Evolutionary conservation across 768 basidiomycete genomes (phyloP).

Genomic region (Sutorius australiensis): DNA sequence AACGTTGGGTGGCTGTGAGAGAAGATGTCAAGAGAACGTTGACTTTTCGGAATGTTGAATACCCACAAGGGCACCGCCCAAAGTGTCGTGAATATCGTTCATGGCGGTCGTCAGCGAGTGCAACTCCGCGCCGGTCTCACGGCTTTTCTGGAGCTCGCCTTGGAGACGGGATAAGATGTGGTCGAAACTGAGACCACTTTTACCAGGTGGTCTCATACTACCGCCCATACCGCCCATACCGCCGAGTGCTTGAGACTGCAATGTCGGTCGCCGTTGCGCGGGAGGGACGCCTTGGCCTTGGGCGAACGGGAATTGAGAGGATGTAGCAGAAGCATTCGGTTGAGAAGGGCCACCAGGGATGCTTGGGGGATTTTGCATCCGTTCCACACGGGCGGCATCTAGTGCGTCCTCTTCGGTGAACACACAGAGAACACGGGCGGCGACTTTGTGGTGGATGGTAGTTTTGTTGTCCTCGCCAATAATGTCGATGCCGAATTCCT

Average conservation of each 20-base stretch:
- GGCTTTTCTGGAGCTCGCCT: conserved; percentile 91
- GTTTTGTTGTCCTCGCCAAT: conserved; percentile 98
- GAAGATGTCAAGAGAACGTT: conserved; percentile 2
- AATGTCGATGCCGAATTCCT: conserved; percentile 99
- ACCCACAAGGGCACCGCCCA: conserved; percentile 78
- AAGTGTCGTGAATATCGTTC: conserved; percentile 87
- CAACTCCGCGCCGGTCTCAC: conserved; percentile 88
- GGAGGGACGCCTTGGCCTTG: conserved; percentile 35
- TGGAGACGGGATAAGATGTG: conserved; percentile 87
- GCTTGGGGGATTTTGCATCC: conserved; percentile 45
- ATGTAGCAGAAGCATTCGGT: conserved; percentile 25
- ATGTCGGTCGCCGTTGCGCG: conserved; percentile 50
- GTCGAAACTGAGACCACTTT: conserved; percentile 87
- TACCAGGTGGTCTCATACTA: conserved; percentile 67
- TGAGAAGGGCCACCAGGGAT: conserved; percentile 34
- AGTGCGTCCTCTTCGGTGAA: conserved; percentile 83
- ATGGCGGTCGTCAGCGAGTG: conserved; percentile 73
- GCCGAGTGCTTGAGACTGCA: conserved; percentile 57
- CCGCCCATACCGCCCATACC: conserved; percentile 78
- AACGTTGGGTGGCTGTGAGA: conserved; percentile 51
- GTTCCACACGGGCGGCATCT: conserved; percentile 66
- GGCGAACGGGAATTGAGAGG: conserved; percentile 41
- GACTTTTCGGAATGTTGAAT: neutral
- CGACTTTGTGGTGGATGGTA: conserved; percentile 97
- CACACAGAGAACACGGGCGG: conserved; percentile 88